phyloP scores from a whole-genome alignment of 1,284 basidiomycete genomes.

The Xerocomus nothofagi region DNA sequence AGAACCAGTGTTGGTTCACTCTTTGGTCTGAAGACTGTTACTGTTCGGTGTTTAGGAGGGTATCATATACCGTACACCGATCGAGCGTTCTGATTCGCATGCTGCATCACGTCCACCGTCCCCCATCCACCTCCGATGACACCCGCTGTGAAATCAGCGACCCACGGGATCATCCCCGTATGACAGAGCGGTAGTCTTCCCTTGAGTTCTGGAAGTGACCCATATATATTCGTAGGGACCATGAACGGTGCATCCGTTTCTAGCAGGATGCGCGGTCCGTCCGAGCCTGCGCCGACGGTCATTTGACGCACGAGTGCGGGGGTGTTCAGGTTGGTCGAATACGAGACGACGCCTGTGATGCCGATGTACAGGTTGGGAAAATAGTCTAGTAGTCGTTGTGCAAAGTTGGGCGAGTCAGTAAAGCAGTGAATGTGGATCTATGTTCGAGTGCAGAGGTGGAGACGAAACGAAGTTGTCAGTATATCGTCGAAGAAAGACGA shows the following conservation, averaged over 20 bases:
- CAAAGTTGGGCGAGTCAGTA: slow-evolving; percentile 75
- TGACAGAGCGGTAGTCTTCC: slow-evolving; percentile 70
- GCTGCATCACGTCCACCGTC: slow-evolving; percentile 55
- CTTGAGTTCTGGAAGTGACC: slow-evolving; percentile 50
- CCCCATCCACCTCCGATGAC: slow-evolving; percentile 54
- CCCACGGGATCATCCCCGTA: slow-evolving; percentile 81
- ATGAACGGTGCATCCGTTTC: slow-evolving; percentile 86
- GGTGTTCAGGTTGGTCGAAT: slow-evolving; percentile 69
- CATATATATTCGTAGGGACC: slow-evolving; percentile 73
- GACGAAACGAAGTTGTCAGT: background rate
- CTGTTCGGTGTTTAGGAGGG: background rate
- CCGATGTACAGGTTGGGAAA: slow-evolving; percentile 82
- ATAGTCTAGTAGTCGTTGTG: slow-evolving; percentile 63
- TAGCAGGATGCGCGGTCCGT: slow-evolving; percentile 43
- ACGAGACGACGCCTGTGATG: slow-evolving; percentile 81
- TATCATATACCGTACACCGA: slow-evolving; percentile 56
- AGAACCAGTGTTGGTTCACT: background rate
- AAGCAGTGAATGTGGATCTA: slow-evolving; percentile 82
- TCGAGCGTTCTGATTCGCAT: slow-evolving; percentile 65
- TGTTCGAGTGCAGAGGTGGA: background rate
- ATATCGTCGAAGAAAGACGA: too few relatives aligned
- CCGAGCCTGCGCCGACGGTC: slow-evolving; percentile 20
- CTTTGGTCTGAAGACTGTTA: background rate
- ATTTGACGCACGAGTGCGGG: slow-evolving; percentile 57
- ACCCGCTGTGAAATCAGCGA: slow-evolving; percentile 67